These are phyloP conservation scores for Astrothelium subdiscretum DNA, from an alignment of 495 filamentous ascomycete species.

Conservation along the genomic window DNA sequence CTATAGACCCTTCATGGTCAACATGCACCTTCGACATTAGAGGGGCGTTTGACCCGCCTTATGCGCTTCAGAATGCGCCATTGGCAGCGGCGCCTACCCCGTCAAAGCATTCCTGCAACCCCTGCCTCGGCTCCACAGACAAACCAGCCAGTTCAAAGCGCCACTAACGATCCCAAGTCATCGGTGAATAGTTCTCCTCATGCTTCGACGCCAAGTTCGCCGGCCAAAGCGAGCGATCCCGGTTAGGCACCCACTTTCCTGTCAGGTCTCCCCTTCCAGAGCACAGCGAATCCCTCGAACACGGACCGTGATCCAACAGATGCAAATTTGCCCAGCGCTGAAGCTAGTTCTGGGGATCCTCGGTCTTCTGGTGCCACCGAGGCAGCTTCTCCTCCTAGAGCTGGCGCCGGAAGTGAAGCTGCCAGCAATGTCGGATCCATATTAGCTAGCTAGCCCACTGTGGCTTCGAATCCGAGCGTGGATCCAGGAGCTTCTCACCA, in stretches of 20 bases:
- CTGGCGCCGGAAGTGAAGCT: not conserved
- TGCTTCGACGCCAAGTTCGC: not conserved
- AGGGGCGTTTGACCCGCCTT: not conserved
- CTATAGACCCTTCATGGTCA: not conserved
- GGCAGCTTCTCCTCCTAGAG: not conserved
- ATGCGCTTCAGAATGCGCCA: not conserved
- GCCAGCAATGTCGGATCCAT: not conserved
- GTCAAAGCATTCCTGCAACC: not conserved
- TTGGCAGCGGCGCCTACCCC: not conserved
- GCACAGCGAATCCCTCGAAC: too few species aligned
- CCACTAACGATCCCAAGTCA: not conserved
- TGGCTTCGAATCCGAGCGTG: too few species aligned
- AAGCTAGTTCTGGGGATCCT: not conserved
- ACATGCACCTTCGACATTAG: not conserved
- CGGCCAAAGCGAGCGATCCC: not conserved
- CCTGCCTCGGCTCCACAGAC: not conserved
- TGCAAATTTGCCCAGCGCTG: not conserved
- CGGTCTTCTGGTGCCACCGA: not conserved
- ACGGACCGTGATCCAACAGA: not conserved
- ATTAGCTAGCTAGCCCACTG: too few species aligned
- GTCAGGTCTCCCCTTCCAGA: too few species aligned
- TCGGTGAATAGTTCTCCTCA: not conserved
- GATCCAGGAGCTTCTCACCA: too few species aligned
- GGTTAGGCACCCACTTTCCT: too few species aligned
- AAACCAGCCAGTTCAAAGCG: not conserved